phyloP scores from a whole-genome alignment of 2,329 filamentous ascomycete genomes.

The Monosporascus sp. region DNA sequence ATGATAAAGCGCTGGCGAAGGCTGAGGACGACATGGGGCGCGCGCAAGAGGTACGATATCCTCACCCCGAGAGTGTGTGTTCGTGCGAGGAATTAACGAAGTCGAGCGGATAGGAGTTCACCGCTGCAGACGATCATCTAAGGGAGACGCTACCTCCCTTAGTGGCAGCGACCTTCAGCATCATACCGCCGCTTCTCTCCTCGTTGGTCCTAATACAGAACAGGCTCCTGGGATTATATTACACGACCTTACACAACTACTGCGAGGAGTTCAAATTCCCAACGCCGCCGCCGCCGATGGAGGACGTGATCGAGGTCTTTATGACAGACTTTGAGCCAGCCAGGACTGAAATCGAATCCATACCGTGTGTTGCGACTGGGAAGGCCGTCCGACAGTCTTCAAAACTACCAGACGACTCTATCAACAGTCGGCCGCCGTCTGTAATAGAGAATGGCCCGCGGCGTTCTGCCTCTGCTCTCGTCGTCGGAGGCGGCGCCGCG shows the following conservation, averaged over 20 bases:
- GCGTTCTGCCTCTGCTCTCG: slow-evolving; percentile 38
- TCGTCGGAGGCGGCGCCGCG: slow-evolving; percentile 31
- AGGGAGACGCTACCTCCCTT: slow-evolving; percentile 66
- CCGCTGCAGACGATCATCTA: slow-evolving; percentile 68
- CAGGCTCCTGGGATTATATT: slow-evolving; percentile 68
- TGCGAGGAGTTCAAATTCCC: slow-evolving; percentile 64
- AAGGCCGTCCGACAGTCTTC: slow-evolving; percentile 55
- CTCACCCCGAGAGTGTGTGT: not conserved
- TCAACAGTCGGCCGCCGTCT: slow-evolving; percentile 18
- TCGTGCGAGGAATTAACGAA: slow-evolving; percentile 5
- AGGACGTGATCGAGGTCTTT: slow-evolving; percentile 64
- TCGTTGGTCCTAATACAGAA: slow-evolving; percentile 73
- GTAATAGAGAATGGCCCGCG: slow-evolving; percentile 31
- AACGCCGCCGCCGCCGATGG: slow-evolving; percentile 66
- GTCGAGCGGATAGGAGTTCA: slow-evolving; percentile 53
- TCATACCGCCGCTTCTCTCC: slow-evolving; percentile 67
- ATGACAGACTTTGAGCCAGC: slow-evolving; percentile 56
- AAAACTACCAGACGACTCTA: slow-evolving; percentile 28
- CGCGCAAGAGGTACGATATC: slow-evolving; percentile 52
- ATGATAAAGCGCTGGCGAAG: slow-evolving; percentile 65
- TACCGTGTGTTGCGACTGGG: slow-evolving; percentile 59
- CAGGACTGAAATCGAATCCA: slow-evolving; percentile 60
- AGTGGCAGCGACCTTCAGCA: slow-evolving; percentile 62
- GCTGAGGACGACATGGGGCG: slow-evolving; percentile 64
- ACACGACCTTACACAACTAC: slow-evolving; percentile 70